These are phyloP conservation scores for Fusarium nematophilum DNA, from an alignment of 2,329 filamentous ascomycete genomes.

Conservation along the genomic window DNA sequence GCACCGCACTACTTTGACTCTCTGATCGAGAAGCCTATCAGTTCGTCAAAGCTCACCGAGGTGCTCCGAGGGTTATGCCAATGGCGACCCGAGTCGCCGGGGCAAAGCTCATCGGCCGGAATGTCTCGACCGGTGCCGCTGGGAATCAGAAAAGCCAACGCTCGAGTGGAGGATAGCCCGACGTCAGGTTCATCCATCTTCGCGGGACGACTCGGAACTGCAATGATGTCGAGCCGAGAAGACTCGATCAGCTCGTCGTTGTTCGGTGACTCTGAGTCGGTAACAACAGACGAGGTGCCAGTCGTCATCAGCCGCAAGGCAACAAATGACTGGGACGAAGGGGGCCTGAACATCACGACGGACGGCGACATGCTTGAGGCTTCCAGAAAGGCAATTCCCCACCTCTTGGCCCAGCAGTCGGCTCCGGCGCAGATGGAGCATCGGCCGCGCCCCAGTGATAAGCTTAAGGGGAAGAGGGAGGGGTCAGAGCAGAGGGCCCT, in stretches of 20 bases:
- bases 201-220: constrained; percentile 75
- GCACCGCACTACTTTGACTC: constrained; percentile 96
- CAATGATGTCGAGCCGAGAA: constrained; percentile 84
- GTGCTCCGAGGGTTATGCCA: constrained; percentile 89
- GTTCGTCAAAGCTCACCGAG: constrained; percentile 88
- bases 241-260: constrained; percentile 91
- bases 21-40: constrained; percentile 96
- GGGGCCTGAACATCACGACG: constrained; percentile 78
- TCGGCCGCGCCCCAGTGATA: constrained; percentile 74
- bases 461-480: constrained; percentile 79
- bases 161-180: constrained; percentile 81
- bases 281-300: constrained; percentile 80
- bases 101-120: constrained; percentile 55
- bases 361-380: constrained; percentile 56
- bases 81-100: constrained; percentile 82
- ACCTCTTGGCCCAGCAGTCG: constrained; percentile 70
- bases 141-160: constrained; percentile 72
- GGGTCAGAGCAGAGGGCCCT: constrained; percentile 77
- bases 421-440: constrained; percentile 72
- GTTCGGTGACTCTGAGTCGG: constrained; percentile 86
- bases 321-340: constrained; percentile 82
- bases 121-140: constrained; percentile 71
- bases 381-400: constrained; percentile 59
- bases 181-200: constrained; percentile 82
- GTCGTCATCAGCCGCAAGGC: constrained; percentile 79